Evolutionary conservation across 345 rosid species (phyloP).

Genomic region (Aurinia saxatilis): DNA sequence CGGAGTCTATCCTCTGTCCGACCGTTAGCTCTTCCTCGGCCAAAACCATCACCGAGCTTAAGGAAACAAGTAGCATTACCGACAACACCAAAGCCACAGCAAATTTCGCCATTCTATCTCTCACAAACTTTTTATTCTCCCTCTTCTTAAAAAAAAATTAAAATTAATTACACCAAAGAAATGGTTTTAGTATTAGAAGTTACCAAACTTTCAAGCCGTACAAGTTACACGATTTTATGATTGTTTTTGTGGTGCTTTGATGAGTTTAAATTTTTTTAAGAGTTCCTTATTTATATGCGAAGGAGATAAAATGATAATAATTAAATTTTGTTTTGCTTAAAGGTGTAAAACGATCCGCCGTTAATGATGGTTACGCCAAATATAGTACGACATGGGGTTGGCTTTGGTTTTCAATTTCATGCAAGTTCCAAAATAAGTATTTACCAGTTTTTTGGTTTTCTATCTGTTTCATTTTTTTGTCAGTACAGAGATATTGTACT

Average conservation of each 20-base stretch:
- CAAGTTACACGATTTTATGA: no score
- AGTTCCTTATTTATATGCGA: constrained; percentile 3
- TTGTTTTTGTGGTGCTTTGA: not conserved
- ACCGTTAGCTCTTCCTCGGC: constrained; percentile 22
- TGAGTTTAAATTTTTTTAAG: not conserved
- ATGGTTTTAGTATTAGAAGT: not conserved
- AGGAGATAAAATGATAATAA: not conserved
- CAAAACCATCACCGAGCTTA: not conserved
- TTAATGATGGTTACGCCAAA: constrained; percentile 9
- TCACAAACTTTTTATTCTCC: not conserved
- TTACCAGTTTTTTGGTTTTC: not conserved
- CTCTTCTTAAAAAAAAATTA: not conserved
- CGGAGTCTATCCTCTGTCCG: constrained; percentile 14
- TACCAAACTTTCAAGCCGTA: not conserved
- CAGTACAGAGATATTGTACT: no score
- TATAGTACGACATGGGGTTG: constrained; percentile 5
- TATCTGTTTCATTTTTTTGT: no score
- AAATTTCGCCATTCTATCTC: constrained; percentile 18
- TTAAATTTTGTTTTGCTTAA: not conserved
- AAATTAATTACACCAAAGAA: not conserved
- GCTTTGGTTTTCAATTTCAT: constrained; percentile 18
- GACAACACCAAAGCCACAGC: constrained; percentile 7
- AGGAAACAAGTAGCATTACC: constrained; percentile 14
- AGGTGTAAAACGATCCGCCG: constrained; percentile 14
- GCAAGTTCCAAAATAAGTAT: constrained; percentile 7